Evolutionary conservation across 2,329 filamentous ascomycete species (phyloP).

Genomic region (Bretziella fagacearum): DNA sequence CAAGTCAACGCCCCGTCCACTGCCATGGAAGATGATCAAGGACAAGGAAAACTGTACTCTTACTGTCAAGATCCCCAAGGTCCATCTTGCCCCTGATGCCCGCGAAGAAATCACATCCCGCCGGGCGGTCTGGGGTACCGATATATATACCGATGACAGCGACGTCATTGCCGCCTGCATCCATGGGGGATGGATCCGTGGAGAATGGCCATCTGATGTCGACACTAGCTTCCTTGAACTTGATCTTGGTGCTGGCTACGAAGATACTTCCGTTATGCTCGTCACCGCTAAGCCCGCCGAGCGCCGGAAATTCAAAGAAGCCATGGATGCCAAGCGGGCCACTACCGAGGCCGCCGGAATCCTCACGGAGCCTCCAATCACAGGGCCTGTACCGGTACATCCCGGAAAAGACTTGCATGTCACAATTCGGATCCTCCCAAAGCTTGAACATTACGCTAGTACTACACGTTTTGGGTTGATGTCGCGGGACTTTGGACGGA

Average conservation of each 20-base stretch:
- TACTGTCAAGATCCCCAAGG: slow-evolving; percentile 69
- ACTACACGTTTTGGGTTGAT: slow-evolving; percentile 65
- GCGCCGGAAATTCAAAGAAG: slow-evolving; percentile 20
- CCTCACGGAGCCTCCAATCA: slow-evolving; percentile 36
- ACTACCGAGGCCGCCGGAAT: slow-evolving; percentile 23
- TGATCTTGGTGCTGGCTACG: slow-evolving; percentile 22
- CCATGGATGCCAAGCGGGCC: slow-evolving; percentile 23
- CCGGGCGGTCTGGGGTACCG: slow-evolving; percentile 77
- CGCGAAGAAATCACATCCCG: slow-evolving; percentile 72
- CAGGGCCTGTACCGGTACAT: slow-evolving; percentile 47
- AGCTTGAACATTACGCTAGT: slow-evolving; percentile 57
- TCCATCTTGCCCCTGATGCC: slow-evolving; percentile 51
- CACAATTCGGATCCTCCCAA: slow-evolving; percentile 66
- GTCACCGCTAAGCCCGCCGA: not conserved
- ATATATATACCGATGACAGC: slow-evolving; percentile 90
- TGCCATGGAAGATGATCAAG: slow-evolving; percentile 56
- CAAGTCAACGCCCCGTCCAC: slow-evolving; percentile 45
- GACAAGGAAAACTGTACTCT: slow-evolving; percentile 78
- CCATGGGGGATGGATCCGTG: slow-evolving; percentile 80
- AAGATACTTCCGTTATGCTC: not conserved
- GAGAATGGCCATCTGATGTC: slow-evolving; percentile 68
- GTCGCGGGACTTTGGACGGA: slow-evolving; percentile 60
- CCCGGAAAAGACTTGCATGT: slow-evolving; percentile 68
- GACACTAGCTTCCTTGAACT: slow-evolving; percentile 51
- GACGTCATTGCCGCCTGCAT: slow-evolving; percentile 86